Conservation (phyloP, 2,329 filamentous ascomycete genomes). For the Dothidotthia symphoricarpi region DNA sequence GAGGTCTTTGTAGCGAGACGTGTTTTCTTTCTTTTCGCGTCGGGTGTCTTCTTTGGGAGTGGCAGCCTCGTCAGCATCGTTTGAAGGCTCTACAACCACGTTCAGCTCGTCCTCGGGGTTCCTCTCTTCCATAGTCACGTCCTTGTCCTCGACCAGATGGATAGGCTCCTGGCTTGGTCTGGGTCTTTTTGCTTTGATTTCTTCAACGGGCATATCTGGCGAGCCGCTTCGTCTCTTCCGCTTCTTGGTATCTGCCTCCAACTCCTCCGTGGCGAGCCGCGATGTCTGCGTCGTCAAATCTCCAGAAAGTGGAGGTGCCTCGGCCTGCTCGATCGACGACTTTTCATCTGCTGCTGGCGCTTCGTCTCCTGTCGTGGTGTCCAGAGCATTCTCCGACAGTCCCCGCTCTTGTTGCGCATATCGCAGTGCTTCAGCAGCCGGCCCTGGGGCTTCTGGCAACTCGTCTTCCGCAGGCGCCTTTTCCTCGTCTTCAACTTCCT, state of each 20-base stretch:
- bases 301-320: constrained; percentile 26
- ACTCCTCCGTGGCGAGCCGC: constrained; percentile 37
- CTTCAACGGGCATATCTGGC: constrained; percentile 36
- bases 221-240: constrained; percentile 45
- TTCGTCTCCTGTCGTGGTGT: constrained; percentile 5
- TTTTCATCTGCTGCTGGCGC: constrained; percentile 23
- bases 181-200: constrained; percentile 46
- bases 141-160: constrained; percentile 32
- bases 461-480: constrained; percentile 5
- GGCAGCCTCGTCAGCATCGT: constrained; percentile 2
- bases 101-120: constrained; percentile 19
- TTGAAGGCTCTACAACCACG: constrained; percentile 3
- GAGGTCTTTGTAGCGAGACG: constrained; percentile 36
- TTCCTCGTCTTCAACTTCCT: constrained; percentile 9
- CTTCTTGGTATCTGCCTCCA: constrained; percentile 42
- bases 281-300: constrained; percentile 33
- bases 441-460: constrained; percentile 22
- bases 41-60: constrained; percentile 5
- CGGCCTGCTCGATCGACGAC: constrained; percentile 34
- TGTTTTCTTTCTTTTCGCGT: constrained; percentile 31
- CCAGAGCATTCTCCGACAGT: constrained; percentile 2
- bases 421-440: constrained; percentile 23
- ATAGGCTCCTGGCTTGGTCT: constrained; percentile 40
- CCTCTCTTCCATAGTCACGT: constrained; percentile 33
- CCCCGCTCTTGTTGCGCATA: constrained; percentile 10